A percentile compares a stretch with the other conserved stretches of the same genome.
These are phyloP conservation scores for Vicia faba DNA, from an alignment of 306 rosid species.

Conservation along the genomic window DNA sequence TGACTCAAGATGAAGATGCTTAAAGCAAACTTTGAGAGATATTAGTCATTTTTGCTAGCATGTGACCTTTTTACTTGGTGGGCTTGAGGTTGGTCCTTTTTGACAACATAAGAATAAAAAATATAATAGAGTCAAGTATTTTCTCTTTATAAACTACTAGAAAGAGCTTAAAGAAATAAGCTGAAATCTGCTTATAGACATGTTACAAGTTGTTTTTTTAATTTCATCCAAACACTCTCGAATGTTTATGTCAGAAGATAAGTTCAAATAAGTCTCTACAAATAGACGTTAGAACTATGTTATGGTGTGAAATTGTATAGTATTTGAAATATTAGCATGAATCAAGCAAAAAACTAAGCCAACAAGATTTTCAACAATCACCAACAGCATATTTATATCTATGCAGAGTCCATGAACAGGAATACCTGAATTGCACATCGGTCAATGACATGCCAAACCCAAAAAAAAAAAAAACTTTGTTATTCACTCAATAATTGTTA, in stretches of 20 bases:
- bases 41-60: neutral
- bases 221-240: too few relatives aligned
- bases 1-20: neutral
- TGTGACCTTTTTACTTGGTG: neutral
- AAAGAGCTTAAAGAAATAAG: too few relatives aligned
- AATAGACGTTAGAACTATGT: neutral
- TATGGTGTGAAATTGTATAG: neutral
- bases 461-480: neutral
- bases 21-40: neutral
- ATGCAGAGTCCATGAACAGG: neutral
- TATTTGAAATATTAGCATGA: constrained; percentile 1
- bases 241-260: too few relatives aligned
- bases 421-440: constrained; percentile 27
- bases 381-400: neutral
- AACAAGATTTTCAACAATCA: neutral
- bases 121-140: too few relatives aligned
- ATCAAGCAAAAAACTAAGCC: neutral
- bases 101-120: neutral
- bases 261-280: too few relatives aligned
- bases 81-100: neutral
- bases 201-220: too few relatives aligned
- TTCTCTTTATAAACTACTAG: too few relatives aligned
- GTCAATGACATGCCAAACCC: neutral
- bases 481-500: constrained; percentile 24
- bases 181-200: too few relatives aligned